Base-by-base conservation (phyloP, 805 yeast species). In the Kregervanrija delftensis region DNA sequence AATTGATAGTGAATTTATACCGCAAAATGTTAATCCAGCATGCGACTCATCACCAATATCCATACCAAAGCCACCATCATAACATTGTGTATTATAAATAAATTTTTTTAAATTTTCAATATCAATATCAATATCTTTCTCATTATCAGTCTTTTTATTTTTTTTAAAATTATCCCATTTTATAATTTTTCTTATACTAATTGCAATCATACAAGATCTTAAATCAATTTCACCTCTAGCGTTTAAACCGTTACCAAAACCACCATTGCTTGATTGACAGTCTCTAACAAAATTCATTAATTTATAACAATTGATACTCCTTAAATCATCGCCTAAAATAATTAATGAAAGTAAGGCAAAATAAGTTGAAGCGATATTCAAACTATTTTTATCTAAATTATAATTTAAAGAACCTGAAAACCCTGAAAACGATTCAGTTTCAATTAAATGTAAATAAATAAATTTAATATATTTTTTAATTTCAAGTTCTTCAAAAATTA, bases 11-110 rank as follows among this genome's bases (percentile, higher is more conserved):
- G 85, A 61, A 0, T 84, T 83, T 17, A 90, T 54, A 0, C 86
- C 96, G 64, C 97, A 90, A 56, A 79, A 91, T 0, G 96, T 84
- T 47, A 85, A 71, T 0, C 98, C 99, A 8, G 88, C 81, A 64
- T 91, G 97, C 2, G 89, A 70, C 60, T 91, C 99, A 22, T 56
- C 50, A 12, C 52, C 48, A 11, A 28, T n/a, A 8, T 49, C 38
- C 17, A 74, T 73, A 5, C 90, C 84, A 39, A 86, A 63, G 0
- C 96, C 97, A 1, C 97, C 97, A 54, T 75, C 79, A 52, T 63
- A 72, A 31, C 70, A 64, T 34, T 68, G 58, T 9, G 65, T 55
- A 0, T 58, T 42, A 14, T 46, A 16, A 1, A 82, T 60, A 56
- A 70, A 79, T 0, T 48, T 45, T 3, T 58, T 57, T 30, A 85